Evolutionary conservation across 139 green algal genomes (phyloP).

Genomic region (Chlorella sp.): DNA sequence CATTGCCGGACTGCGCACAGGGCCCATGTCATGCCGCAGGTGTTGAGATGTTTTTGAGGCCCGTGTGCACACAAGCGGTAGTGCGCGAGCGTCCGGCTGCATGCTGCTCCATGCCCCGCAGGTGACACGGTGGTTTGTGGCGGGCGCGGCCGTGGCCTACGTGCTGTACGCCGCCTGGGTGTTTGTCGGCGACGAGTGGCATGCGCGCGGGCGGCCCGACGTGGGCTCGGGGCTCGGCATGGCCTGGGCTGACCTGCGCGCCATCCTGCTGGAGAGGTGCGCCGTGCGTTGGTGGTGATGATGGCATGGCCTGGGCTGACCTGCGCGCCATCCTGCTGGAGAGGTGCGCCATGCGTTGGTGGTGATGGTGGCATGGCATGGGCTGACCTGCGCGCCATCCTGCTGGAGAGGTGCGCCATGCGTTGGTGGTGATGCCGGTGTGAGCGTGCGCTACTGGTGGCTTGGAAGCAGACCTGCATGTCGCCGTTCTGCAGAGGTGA

Average conservation of each 20-base stretch:
- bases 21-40: too few relatives aligned
- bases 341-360: too few relatives aligned
- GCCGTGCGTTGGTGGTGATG: too few relatives aligned
- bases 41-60: too few relatives aligned
- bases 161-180: conserved; percentile 58
- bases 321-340: conserved; percentile 5
- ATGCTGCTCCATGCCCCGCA: background rate
- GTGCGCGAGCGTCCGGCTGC: background rate
- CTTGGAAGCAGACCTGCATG: background rate
- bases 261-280: conserved; percentile 5
- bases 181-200: conserved; percentile 66
- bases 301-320: background rate
- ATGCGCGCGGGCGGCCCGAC: conserved; percentile 11
- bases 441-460: too few relatives aligned
- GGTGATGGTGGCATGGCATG: background rate
- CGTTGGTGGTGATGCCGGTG: too few relatives aligned
- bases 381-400: conserved; percentile 1
- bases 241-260: conserved; percentile 2
- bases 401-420: conserved; percentile 6
- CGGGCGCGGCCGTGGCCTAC: conserved; percentile 52
- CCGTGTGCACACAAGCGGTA: too few relatives aligned
- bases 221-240: background rate
- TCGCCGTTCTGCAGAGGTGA: conserved; percentile 2
- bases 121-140: conserved; percentile 44
- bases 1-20: too few relatives aligned